Evolutionary conservation across 352 stramenopile species (phyloP).

Genomic region (Phytophthora fragariaefolia): DNA sequence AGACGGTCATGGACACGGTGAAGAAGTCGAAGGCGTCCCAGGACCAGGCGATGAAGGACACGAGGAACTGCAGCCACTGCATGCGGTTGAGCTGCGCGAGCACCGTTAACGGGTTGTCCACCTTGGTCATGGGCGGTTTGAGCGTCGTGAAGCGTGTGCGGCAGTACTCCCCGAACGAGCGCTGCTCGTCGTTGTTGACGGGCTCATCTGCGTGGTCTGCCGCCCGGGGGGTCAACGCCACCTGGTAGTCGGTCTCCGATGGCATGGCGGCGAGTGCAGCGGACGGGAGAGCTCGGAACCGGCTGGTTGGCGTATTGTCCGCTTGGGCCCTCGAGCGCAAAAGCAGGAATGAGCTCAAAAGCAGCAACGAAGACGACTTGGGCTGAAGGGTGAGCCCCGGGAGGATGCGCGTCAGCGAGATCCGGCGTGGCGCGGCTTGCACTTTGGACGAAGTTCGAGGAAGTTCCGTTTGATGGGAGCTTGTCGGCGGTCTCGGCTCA

Average conservation of each 20-base stretch:
- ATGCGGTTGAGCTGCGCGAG: constrained; percentile 41
- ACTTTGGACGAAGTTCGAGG: not conserved
- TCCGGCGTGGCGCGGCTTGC: constrained; percentile 5
- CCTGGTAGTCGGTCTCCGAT: constrained; percentile 36
- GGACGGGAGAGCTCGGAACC: not conserved
- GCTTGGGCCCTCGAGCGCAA: constrained; percentile 17
- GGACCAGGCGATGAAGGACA: constrained; percentile 49
- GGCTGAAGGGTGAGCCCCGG: not conserved
- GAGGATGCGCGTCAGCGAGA: not conserved
- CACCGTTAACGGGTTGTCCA: constrained; percentile 37
- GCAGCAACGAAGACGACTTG: not conserved
- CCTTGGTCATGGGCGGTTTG: constrained; percentile 45
- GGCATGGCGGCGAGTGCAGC: constrained; percentile 15
- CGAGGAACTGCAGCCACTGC: constrained; percentile 48
- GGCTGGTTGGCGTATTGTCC: constrained; percentile 1
- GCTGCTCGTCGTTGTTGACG: constrained; percentile 32
- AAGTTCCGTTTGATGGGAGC: not conserved
- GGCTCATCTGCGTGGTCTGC: constrained; percentile 29
- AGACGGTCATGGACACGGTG: constrained; percentile 59
- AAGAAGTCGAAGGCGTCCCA: constrained; percentile 74
- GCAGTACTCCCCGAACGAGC: constrained; percentile 46
- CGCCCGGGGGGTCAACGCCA: constrained; percentile 35
- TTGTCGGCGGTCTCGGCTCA: constrained; percentile 20
- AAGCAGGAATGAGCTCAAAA: constrained; percentile 21
- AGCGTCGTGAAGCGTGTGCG: constrained; percentile 48